These are phyloP conservation scores for Cicer chorassanicum DNA, from an alignment of 306 rosid species.

Conservation along the genomic window DNA sequence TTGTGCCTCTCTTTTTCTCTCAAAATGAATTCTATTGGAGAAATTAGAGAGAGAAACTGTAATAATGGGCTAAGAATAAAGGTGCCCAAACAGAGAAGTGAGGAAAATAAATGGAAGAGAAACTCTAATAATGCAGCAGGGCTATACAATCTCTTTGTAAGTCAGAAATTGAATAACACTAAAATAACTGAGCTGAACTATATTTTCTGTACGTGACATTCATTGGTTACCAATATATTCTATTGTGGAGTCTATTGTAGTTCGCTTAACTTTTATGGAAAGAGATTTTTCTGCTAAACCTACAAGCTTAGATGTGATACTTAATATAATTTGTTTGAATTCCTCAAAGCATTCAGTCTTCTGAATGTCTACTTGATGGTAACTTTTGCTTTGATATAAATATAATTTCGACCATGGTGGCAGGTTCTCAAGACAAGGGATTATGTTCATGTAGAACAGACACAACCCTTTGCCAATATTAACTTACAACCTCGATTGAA, in stretches of 20 bases:
- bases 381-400: constrained; percentile 19
- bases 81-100: not conserved
- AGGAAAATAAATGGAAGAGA: not conserved
- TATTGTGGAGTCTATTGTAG: not conserved
- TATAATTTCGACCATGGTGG: constrained; percentile 40
- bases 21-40: constrained; percentile 16
- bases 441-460: constrained; percentile 88
- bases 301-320: not conserved
- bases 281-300: not conserved
- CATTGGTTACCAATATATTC: constrained; percentile 2
- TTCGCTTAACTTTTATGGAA: constrained; percentile 10
- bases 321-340: constrained; percentile 13
- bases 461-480: constrained; percentile 69
- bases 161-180: not conserved
- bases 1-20: not conserved
- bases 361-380: not conserved
- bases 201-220: constrained; percentile 13
- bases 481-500: constrained; percentile 72
- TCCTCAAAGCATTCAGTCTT: constrained; percentile 7
- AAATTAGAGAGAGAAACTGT: not conserved
- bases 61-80: not conserved
- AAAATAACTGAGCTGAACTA: not conserved
- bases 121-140: not conserved
- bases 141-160: not conserved
- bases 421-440: constrained; percentile 99